These are phyloP conservation scores for Xylariaceae sp. DNA, from an alignment of 2,329 filamentous ascomycete species.

Conservation along the genomic window DNA sequence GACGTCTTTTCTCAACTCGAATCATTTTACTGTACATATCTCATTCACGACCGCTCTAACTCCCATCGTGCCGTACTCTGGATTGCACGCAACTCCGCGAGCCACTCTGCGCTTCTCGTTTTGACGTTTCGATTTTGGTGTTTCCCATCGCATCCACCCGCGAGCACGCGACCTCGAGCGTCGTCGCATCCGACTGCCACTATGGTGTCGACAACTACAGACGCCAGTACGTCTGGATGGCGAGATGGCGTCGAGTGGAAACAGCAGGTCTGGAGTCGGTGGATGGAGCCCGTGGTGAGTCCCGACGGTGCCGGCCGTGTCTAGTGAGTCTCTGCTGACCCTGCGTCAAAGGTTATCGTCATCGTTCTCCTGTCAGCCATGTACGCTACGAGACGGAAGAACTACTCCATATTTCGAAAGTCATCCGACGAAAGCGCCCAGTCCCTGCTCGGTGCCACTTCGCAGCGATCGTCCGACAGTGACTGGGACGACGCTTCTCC, in stretches of 20 bases:
- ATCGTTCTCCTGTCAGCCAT: constrained; percentile 35
- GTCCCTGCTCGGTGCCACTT: constrained; percentile 18
- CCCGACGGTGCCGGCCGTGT: neutral
- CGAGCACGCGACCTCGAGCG: no score
- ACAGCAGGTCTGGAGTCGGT: constrained; percentile 21
- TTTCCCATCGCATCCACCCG: no score
- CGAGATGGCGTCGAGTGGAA: constrained; percentile 21
- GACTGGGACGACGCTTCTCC: constrained; percentile 17
- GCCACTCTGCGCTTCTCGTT: no score
- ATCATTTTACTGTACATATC: no score
- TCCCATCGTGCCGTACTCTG: no score
- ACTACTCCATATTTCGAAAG: constrained; percentile 31
- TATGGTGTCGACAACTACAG: no score
- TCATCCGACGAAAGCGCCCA: constrained; percentile 15
- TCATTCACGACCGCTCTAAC: no score
- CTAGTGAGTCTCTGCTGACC: neutral
- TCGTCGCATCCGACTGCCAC: no score
- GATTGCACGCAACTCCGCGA: no score
- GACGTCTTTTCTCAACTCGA: no score
- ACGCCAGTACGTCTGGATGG: constrained; percentile 2
- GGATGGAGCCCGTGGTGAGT: constrained; percentile 23
- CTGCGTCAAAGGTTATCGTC: constrained; percentile 31
- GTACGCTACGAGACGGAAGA: constrained; percentile 34
- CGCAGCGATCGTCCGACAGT: constrained; percentile 19
- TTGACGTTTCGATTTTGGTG: no score